Evolutionary conservation across 1,284 basidiomycete species (phyloP), one percentile per base, ranked within the genome.

Genomic region (Earliella scabrosa): DNA sequence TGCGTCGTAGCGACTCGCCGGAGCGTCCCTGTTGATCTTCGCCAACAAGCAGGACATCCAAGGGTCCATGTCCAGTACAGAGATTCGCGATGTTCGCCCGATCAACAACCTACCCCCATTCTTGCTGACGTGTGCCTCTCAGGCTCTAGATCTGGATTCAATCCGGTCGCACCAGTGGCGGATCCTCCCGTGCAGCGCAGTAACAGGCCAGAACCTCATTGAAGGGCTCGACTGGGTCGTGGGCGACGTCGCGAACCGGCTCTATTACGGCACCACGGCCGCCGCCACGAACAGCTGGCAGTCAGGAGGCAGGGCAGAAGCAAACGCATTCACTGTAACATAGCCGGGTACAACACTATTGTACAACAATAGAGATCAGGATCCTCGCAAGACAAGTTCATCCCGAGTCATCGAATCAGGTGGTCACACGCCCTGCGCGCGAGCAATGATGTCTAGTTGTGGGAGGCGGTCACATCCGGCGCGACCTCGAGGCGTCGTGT

Each of bases 11-110:
- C 83, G 97, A 66, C 77, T 99, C 38, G 88, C 94, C 48, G 96
- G 97, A 18, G 97, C 97, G 40, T 97, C 95, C 16, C 82, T 99
- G 47, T 83, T 99, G 39, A 88, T 99, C 46, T 94, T 99, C 71
- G 97, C 97, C n/a, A 99, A 99, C 76, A 99, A 99, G 75, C 96
- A 98, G 74, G 97, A 99, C 74, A 84, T 99, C 32, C 82, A 83
- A 36, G 94, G 95, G 26, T 91, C 96, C 0, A 85, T 98, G 83
- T 83, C 84, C 14, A 83, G 88, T 49, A 73, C 80, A 41, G 93
- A 98, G 75, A 97, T 99, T 63, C 81, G 87, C 58, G 80, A 90
- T 66, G 95, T 93, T 71, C 71, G 88, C 75, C 39, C 35, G 36
- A 20, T 44, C 43, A 58, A 44, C 36, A 58, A 52, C 41, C 13